Percentiles rank a stretch among this genome's conserved stretches.
phyloP scores from a whole-genome alignment of 2,329 filamentous ascomycete species.

The Fusarium neocosmosporiellum region DNA sequence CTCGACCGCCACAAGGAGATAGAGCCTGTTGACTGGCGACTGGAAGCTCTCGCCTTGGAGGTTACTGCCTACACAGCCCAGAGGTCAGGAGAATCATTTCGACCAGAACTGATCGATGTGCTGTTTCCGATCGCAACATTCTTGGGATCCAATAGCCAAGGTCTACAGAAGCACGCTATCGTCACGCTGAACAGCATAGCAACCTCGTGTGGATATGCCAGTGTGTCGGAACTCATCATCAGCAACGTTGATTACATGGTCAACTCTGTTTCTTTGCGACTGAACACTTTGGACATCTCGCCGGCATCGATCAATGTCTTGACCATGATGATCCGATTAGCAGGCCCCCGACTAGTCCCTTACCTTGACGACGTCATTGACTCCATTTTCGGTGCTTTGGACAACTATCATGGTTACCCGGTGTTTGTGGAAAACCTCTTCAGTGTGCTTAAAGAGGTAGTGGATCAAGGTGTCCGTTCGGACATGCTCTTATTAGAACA shows the following conservation, averaged over 20 bases:
- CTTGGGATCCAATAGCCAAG: slow-evolving; percentile 75
- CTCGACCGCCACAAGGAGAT: slow-evolving; percentile 66
- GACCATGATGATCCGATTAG: slow-evolving; percentile 92
- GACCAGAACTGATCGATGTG: slow-evolving; percentile 87
- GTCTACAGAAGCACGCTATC: slow-evolving; percentile 84
- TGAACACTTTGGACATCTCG: slow-evolving; percentile 93
- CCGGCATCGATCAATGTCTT: slow-evolving; percentile 91
- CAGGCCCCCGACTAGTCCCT: slow-evolving; percentile 82
- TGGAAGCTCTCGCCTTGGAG: slow-evolving; percentile 84
- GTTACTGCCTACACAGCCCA: slow-evolving; percentile 80
- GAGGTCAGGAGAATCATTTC: slow-evolving; percentile 74
- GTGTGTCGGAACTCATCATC: slow-evolving; percentile 82
- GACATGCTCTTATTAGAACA: slow-evolving; percentile 60
- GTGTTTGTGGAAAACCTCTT: slow-evolving; percentile 88
- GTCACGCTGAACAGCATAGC: slow-evolving; percentile 86
- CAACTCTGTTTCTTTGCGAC: slow-evolving; percentile 87
- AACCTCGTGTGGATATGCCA: slow-evolving; percentile 76
- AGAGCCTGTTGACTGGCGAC: slow-evolving; percentile 71
- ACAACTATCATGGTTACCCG: slow-evolving; percentile 94
- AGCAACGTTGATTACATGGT: slow-evolving; percentile 97
- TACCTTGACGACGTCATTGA: slow-evolving; percentile 92
- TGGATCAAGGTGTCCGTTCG: slow-evolving; percentile 80
- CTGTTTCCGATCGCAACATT: slow-evolving; percentile 93
- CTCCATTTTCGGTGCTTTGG: slow-evolving; percentile 91
- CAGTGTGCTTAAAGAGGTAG: slow-evolving; percentile 82